A percentile compares a stretch with the other conserved stretches of the same genome.
Conservation (phyloP, 176 grass and related monocot genomes). For the Oryza australiensis region DNA sequence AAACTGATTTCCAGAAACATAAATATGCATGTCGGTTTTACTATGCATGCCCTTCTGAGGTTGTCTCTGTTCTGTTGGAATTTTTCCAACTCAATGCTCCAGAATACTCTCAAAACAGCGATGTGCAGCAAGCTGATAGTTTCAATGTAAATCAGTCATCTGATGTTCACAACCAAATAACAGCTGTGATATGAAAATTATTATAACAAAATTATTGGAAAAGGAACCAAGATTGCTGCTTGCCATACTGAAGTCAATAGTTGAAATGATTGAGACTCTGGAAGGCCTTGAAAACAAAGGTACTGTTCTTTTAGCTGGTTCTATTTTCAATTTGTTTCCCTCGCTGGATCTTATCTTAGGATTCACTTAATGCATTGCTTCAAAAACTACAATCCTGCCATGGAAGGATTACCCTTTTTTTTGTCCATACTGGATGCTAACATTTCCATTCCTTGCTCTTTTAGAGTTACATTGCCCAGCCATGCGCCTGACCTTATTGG, state of each 20-base stretch:
- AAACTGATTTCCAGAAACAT: constrained; percentile 46
- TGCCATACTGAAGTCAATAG: constrained; percentile 59
- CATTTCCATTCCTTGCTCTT: not conserved
- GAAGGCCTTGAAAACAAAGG: constrained; percentile 42
- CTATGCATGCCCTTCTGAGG: constrained; percentile 61
- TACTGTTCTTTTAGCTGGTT: constrained; percentile 28
- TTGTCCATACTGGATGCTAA: not conserved
- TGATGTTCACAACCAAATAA: constrained; percentile 35
- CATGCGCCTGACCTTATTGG: constrained; percentile 4
- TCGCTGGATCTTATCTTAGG: not conserved
- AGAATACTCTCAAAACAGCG: constrained; percentile 40
- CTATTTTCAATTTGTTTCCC: constrained; percentile 10
- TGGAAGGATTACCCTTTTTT: not conserved
- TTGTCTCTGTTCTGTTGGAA: constrained; percentile 66
- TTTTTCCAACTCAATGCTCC: constrained; percentile 54
- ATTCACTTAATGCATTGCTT: constrained; percentile 24
- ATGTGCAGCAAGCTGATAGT: constrained; percentile 43
- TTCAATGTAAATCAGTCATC: constrained; percentile 30
- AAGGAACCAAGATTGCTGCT: constrained; percentile 79
- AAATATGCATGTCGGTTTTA: constrained; percentile 55
- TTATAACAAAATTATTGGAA: constrained; percentile 53
- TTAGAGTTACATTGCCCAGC: constrained; percentile 16
- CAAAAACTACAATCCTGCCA: not conserved
- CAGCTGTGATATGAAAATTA: constrained; percentile 53
- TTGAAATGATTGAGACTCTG: constrained; percentile 65